These are phyloP conservation scores for Aspergillus ustus DNA, from an alignment of 2,329 filamentous ascomycete species.

Conservation along the genomic window DNA sequence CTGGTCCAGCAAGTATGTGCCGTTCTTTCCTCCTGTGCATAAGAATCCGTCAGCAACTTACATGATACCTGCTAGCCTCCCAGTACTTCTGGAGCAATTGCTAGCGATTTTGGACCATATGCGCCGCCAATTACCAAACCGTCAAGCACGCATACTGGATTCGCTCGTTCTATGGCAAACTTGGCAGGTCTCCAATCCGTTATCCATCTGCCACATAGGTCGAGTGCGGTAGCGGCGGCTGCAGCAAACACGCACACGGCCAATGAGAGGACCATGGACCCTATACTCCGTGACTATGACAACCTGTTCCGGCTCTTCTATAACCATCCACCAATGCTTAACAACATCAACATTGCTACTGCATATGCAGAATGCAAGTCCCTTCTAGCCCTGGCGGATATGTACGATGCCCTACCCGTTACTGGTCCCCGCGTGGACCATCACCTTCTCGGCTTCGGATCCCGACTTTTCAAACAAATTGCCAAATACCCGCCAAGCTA, in stretches of 20 bases:
- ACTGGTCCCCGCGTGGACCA: constrained; percentile 91
- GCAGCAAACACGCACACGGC: constrained; percentile 15
- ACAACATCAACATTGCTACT: constrained; percentile 85
- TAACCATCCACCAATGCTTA: constrained; percentile 82
- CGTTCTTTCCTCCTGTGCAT: constrained; percentile 23
- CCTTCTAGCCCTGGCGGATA: constrained; percentile 84
- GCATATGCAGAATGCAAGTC: constrained; percentile 95
- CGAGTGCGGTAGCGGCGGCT: constrained; percentile 50
- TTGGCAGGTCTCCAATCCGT: constrained; percentile 63
- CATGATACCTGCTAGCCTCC: constrained; percentile 32
- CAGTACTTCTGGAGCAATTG: constrained; percentile 60
- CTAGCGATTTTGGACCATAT: constrained; percentile 50
- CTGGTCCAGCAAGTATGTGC: constrained; percentile 76
- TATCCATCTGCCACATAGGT: constrained; percentile 53
- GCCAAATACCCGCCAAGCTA: constrained; percentile 95
- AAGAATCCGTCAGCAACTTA: background rate
- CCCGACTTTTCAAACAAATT: constrained; percentile 91
- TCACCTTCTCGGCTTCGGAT: constrained; percentile 89
- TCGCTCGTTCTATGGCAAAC: constrained; percentile 88
- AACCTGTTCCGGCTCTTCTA: constrained; percentile 97
- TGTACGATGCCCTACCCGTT: constrained; percentile 88
- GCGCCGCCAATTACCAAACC: constrained; percentile 67
- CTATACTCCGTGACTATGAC: constrained; percentile 88
- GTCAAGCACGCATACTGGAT: constrained; percentile 65
- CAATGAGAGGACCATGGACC: constrained; percentile 63